Conservation (phyloP, 345 rosid genomes). For the Rhodomyrtus tomentosa region DNA sequence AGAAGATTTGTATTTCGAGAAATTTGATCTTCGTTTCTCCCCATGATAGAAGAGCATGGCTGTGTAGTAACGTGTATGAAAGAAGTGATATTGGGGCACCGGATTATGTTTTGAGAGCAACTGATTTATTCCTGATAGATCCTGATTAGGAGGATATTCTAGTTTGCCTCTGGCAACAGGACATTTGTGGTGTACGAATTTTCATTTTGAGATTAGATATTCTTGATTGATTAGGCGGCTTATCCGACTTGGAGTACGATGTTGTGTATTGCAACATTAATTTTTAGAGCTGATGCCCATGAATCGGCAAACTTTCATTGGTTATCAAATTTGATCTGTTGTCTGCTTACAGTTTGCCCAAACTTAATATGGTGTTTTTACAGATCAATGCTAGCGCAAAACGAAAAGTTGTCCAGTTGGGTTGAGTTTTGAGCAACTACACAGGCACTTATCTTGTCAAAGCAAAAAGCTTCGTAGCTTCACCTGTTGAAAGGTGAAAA, state of each 20-base stretch:
- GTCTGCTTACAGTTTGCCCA: not conserved
- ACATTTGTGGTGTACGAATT: not conserved
- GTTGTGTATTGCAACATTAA: not conserved
- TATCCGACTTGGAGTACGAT: not conserved
- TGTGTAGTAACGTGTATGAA: not conserved
- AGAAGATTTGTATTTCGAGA: not conserved
- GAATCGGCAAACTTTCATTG: not conserved
- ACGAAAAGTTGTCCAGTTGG: not conserved
- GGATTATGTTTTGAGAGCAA: not conserved
- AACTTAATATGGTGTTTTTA: not conserved
- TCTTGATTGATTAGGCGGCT: not conserved
- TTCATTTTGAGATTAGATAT: not conserved
- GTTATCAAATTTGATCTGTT: not conserved
- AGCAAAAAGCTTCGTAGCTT: not conserved
- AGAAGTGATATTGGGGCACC: not conserved
- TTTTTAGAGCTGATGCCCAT: not conserved
- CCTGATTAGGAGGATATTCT: not conserved
- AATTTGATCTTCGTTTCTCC: not conserved
- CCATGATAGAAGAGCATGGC: not conserved
- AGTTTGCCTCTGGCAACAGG: not conserved
- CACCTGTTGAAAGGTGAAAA: not conserved
- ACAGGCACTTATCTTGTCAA: not conserved
- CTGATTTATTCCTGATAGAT: not conserved
- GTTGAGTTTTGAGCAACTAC: not conserved
- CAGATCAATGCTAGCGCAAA: not conserved